Evolutionary conservation across 208 protist species (phyloP), one percentile per base, ranked within the genome.

Genomic region (Crithidia fasciculata): DNA sequence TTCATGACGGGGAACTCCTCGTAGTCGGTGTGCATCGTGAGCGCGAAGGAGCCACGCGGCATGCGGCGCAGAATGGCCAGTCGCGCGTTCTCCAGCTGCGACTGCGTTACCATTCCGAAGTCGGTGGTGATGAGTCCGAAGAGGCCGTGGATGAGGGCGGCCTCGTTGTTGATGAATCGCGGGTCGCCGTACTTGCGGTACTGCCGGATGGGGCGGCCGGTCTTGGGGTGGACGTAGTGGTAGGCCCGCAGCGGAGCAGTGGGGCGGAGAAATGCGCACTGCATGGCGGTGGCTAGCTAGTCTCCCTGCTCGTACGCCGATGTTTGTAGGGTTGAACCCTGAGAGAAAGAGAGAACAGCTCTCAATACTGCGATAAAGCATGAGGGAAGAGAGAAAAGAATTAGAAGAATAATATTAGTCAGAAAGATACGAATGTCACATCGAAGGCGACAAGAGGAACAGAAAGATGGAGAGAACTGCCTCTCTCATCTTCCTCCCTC

Each of bases 91-190:
- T 96, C 89, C 65, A 96, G 66, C 81, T 96, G 92, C 45, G 92
- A 94, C 74, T 94, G 87, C 45, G 89, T 95, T 19, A 96, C 90
- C 89, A 94, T 95, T 44, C 92, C 92, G 79, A 96, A 96, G 78
- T 96, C 92, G 4, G 86, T 87, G 8, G 92, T 96, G 71, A 96
- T 95, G 63, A 96, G 90, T 0, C 62, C 92, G 62, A 84, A 96
- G 55, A 93, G 82, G 52, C 90, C 88, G 18, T 77, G 60, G 76
- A 96, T 95, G 62, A 95, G 85, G 44, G 89, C 89, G 44, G 82
- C 92, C 67, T 96, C 92, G 76, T 96, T 96, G 82, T 96, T 96
- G 68, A 96, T 94, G 76, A 81, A 96, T 7, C 92, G 92, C 12
- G 92, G 92, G 69, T 96, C 92, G 52, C 92, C 92, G 79, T 95